phyloP scores from a whole-genome alignment of 148 eudicot species.

The Silene latifolia region DNA sequence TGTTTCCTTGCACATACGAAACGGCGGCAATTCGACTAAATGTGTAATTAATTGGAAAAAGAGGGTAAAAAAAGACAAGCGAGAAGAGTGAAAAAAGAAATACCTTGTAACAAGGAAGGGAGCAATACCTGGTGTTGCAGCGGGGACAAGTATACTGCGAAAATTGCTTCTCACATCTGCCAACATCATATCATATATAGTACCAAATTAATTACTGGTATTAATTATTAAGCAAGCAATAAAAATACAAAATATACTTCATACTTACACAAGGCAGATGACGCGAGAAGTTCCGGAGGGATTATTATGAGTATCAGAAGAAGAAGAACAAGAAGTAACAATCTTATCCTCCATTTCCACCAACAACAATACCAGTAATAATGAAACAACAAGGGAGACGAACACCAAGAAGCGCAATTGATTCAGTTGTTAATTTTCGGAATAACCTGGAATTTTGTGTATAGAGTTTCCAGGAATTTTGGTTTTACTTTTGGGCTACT shows the following conservation, averaged over 20 bases:
- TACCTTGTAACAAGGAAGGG: slow-evolving; percentile 95
- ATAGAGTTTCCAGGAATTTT: too few species aligned
- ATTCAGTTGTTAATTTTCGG: too few species aligned
- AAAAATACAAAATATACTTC: too few species aligned
- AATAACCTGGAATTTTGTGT: too few species aligned
- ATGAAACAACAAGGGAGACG: too few species aligned
- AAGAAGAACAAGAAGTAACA: slow-evolving; percentile 23
- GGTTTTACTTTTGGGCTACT: too few species aligned
- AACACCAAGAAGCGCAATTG: too few species aligned
- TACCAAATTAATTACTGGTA: neutral
- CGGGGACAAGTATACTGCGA: slow-evolving; percentile 93
- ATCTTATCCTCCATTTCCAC: slow-evolving; percentile 36
- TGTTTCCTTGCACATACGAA: too few species aligned
- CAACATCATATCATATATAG: neutral
- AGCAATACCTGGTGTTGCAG: slow-evolving; percentile 86
- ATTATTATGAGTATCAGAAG: slow-evolving; percentile 20
- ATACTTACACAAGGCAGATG: slow-evolving; percentile 61
- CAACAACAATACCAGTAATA: too few species aligned
- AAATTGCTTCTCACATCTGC: slow-evolving; percentile 89
- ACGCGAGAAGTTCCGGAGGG: slow-evolving; percentile 33
- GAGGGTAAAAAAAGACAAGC: neutral
- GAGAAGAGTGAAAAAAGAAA: too few species aligned
- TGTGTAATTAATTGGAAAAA: neutral
- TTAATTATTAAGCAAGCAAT: too few species aligned
- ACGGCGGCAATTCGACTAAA: neutral